Percentiles rank a stretch among this genome's conserved stretches.
Conservation (phyloP, 257 asterid species). For the Scutellaria minor region DNA sequence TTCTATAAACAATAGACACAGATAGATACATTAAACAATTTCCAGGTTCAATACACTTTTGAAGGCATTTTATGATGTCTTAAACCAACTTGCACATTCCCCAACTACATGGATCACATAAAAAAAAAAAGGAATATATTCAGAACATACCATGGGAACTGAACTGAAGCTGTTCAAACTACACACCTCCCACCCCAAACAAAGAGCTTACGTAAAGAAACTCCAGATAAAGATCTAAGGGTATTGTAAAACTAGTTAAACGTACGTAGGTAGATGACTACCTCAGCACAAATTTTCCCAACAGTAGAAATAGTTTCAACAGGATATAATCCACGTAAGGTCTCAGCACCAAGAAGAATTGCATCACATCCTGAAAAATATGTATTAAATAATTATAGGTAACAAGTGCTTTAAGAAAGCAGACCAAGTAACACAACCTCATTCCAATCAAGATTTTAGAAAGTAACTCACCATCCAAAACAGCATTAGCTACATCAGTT, state of each 20-base stretch:
- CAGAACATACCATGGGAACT: conserved; percentile 1
- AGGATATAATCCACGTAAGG: conserved; percentile 87
- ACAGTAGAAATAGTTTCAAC: conserved; percentile 84
- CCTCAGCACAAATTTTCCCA: conserved; percentile 89
- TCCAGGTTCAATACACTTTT: background rate
- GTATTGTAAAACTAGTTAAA: background rate
- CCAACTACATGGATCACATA: background rate
- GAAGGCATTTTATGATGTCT: background rate
- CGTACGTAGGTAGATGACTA: conserved; percentile 15
- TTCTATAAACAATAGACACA: background rate
- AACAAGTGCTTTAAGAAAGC: background rate
- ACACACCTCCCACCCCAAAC: background rate
- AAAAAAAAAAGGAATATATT: background rate
- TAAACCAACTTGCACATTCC: background rate
- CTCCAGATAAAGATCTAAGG: background rate
- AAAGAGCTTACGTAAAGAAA: background rate
- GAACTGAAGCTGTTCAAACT: background rate
- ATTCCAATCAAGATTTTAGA: conserved; percentile 12
- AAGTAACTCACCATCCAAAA: conserved; percentile 72
- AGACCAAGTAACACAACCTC: background rate
- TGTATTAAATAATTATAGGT: background rate
- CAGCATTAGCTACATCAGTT: conserved; percentile 97
- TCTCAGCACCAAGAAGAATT: conserved; percentile 94
- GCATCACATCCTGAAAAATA: conserved; percentile 77
- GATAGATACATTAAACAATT: background rate